Percentiles rank a stretch among this genome's conserved stretches.
phyloP scores from a whole-genome alignment of 371 early-diverging fungal genomes.

The Haplosporangium sp. region DNA sequence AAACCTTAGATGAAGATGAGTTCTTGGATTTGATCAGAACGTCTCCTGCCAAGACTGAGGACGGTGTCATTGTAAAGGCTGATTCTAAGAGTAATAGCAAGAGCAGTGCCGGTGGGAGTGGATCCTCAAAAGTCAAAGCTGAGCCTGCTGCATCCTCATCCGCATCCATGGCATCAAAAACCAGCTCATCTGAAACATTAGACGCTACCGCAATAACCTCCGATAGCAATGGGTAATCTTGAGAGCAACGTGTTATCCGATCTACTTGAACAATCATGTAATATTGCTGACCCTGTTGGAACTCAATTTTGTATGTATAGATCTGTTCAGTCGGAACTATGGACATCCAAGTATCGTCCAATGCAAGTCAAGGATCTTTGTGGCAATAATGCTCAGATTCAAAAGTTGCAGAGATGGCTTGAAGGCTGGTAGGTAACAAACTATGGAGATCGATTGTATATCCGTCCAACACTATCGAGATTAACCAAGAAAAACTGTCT shows the following conservation, averaged over 20 bases:
- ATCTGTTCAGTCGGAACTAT: slow-evolving; percentile 65
- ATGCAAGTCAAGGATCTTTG: slow-evolving; percentile 83
- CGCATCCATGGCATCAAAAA: not conserved
- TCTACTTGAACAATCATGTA: not conserved
- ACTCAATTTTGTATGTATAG: slow-evolving; percentile 6
- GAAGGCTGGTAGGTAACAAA: slow-evolving; percentile 67
- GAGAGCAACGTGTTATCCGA: not conserved
- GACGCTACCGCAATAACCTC: not conserved
- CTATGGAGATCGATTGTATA: not conserved
- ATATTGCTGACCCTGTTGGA: not conserved
- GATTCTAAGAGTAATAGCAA: slow-evolving; percentile 32
- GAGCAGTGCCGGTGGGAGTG: slow-evolving; percentile 8
- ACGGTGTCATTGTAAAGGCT: slow-evolving; percentile 28
- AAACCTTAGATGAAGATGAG: slow-evolving; percentile 89
- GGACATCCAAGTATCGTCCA: slow-evolving; percentile 99
- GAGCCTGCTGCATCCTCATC: slow-evolving; percentile 24
- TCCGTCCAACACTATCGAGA: too few species aligned
- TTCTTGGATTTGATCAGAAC: slow-evolving; percentile 86
- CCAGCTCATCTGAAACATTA: not conserved
- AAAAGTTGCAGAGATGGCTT: slow-evolving; percentile 84
- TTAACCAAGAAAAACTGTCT: not conserved
- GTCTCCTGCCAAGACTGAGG: slow-evolving; percentile 54
- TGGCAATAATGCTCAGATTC: slow-evolving; percentile 89
- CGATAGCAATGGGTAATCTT: slow-evolving; percentile 9
- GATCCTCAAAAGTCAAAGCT: slow-evolving; percentile 15